phyloP scores from a whole-genome alignment of 1,284 basidiomycete species.

The Ustanciosporium gigantosporum region DNA sequence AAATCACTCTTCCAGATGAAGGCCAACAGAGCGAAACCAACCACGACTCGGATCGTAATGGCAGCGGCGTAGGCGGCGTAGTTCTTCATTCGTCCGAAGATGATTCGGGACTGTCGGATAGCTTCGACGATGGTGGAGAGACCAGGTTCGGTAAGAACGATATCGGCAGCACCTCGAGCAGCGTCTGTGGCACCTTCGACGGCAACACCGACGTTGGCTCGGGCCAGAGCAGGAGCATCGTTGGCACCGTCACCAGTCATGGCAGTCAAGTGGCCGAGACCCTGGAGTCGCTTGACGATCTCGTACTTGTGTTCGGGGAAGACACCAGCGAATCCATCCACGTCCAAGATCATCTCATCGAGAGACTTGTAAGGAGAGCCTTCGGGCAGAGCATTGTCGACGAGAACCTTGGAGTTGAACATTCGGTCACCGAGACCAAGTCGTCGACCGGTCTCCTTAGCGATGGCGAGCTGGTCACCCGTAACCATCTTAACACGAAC shows the following conservation, averaged over 20 bases:
- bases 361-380: slow-evolving; percentile 72
- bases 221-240: slow-evolving; percentile 80
- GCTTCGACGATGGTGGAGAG: slow-evolving; percentile 95
- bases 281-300: slow-evolving; percentile 90
- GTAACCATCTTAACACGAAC: slow-evolving; percentile 99
- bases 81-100: slow-evolving; percentile 97
- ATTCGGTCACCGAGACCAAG: slow-evolving; percentile 95
- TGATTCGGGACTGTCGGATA: slow-evolving; percentile 90
- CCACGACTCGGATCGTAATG: slow-evolving; percentile 96
- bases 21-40: slow-evolving; percentile 91
- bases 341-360: slow-evolving; percentile 86
- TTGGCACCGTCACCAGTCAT: slow-evolving; percentile 94
- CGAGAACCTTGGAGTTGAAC: slow-evolving; percentile 92
- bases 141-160: slow-evolving; percentile 92
- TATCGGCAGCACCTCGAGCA: slow-evolving; percentile 91
- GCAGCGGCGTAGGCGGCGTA: slow-evolving; percentile 84
- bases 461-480: slow-evolving; percentile 97
- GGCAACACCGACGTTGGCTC: slow-evolving; percentile 91
- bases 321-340: slow-evolving; percentile 89
- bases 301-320: slow-evolving; percentile 96
- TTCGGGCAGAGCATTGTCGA: slow-evolving; percentile 80
- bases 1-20: slow-evolving; percentile 97
- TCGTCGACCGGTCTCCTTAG: slow-evolving; percentile 97
- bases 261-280: slow-evolving; percentile 66
- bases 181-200: slow-evolving; percentile 93